Evolutionary conservation across 192 early-diverging fungal genomes (phyloP), one percentile per base, ranked within the genome.

Genomic region (Coemansia sp.): DNA sequence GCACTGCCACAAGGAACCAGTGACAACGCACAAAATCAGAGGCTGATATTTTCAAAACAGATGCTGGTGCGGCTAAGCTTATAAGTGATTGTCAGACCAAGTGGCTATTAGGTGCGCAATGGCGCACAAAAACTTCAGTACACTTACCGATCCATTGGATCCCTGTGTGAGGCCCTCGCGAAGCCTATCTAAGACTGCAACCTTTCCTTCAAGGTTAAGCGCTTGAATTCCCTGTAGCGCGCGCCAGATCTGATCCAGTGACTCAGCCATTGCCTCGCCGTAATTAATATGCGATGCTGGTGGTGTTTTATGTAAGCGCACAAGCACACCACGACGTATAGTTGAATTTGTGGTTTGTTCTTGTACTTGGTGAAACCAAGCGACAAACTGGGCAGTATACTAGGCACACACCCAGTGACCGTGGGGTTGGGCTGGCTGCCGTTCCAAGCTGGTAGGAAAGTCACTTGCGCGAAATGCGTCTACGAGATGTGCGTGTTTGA

Each of bases 181-280:
- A 8, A 81, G 66, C 24, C 60, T 68, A 19, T 69, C 78, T 4
- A 81, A 70, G 0, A 71, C 33, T 0, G 58, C 73, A 50, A 68
- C 69, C 22, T 63, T 71, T 46, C 51, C 69, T 36, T 81, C 78
- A 17, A 75, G 63, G 17, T 69, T 61, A 3, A 63, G 67, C 11
- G 70, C 29, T 61, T 75, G 78, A n/a, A 67, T 42, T 22, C 52
- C 54, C 51, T 75, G 78, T 33, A 81, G 36, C 39, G 59, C 21
- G 51, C 63, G 70, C 27, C 66, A 57, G n/a, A 72, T 51, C 60
- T 75, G 78, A 55, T 81, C 78, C 9, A 81, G 54, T 10, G 78
- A 66, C 42, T 81, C 78, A n/a, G 63, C 17, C 78, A 81, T 81
- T 60, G 20, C 30, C 33, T 61, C 19, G 19, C 51, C 36, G 42